These are phyloP conservation scores for Rubia tinctorum DNA, from an alignment of 305 asterid species.

Conservation along the genomic window DNA sequence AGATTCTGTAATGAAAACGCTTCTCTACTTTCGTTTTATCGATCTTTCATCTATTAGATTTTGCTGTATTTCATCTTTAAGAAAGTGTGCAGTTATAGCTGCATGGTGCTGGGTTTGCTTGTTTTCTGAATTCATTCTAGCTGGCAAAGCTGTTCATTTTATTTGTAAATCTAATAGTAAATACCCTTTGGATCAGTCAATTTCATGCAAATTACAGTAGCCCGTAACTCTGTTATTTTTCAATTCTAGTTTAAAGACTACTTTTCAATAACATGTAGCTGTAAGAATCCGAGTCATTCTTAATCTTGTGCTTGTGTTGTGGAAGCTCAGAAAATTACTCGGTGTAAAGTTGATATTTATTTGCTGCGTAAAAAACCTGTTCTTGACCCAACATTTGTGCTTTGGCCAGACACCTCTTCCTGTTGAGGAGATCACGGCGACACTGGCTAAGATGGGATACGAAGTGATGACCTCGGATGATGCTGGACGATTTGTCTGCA, in stretches of 20 bases:
- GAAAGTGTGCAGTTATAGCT: not conserved
- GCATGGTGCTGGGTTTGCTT: not conserved
- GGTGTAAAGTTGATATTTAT: not conserved
- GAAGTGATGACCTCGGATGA: conserved; percentile 53
- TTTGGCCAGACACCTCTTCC: conserved; percentile 65
- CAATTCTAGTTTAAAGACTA: not conserved
- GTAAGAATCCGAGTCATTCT: too few relatives aligned
- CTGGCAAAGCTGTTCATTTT: not conserved
- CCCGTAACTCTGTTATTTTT: not conserved
- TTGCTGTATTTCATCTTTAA: not conserved
- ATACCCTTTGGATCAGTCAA: not conserved
- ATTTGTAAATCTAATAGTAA: not conserved
- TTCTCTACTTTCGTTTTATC: not conserved
- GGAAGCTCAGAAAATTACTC: not conserved
- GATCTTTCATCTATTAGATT: not conserved
- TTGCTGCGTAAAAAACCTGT: not conserved
- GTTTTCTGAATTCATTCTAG: not conserved
- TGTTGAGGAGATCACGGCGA: conserved; percentile 58
- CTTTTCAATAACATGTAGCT: too few relatives aligned
- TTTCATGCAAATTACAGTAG: not conserved
- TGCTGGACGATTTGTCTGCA: conserved; percentile 61
- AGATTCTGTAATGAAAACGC: not conserved
- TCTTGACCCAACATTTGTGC: conserved; percentile 5
- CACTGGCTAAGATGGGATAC: conserved; percentile 55
- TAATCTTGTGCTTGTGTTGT: not conserved